phyloP scores from a whole-genome alignment of 495 filamentous ascomycete species.

The Daldinia bambusicola region DNA sequence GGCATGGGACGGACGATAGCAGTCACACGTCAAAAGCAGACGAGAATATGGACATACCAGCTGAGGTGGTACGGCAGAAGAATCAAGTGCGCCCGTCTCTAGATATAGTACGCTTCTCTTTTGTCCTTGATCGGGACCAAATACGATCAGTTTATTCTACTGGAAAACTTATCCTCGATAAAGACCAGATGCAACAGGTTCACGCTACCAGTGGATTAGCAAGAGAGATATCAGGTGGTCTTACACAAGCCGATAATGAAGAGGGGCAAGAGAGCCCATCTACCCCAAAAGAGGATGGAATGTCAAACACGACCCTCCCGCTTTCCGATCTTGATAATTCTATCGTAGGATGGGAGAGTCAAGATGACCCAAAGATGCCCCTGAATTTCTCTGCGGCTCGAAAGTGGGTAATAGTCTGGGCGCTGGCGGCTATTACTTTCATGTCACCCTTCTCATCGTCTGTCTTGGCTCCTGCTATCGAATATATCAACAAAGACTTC shows the following conservation, averaged over 20 bases:
- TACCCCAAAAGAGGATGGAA: conserved; percentile 31
- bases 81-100: conserved; percentile 27
- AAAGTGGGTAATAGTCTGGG: conserved; percentile 77
- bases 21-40: conserved; percentile 12
- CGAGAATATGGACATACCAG: conserved; percentile 16
- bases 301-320: conserved; percentile 48
- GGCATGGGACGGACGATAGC: conserved; percentile 14
- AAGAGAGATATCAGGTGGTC: not conserved
- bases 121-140: conserved; percentile 37
- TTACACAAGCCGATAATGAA: conserved; percentile 4
- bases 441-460: conserved; percentile 72
- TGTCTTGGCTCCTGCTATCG: conserved; percentile 71
- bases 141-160: conserved; percentile 37
- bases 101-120: conserved; percentile 33
- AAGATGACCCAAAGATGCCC: conserved; percentile 76
- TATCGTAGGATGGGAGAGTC: conserved; percentile 68
- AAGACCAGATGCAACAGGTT: conserved; percentile 34
- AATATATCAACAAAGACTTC: conserved; percentile 64
- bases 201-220: conserved; percentile 30
- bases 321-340: conserved; percentile 57
- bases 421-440: conserved; percentile 61
- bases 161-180: conserved; percentile 33
- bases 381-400: conserved; percentile 69
- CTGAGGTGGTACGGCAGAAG: not conserved
- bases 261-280: conserved; percentile 26